A percentile compares a stretch with the other conserved stretches of the same genome.
These are phyloP conservation scores for Amanita phalloides DNA, from an alignment of 768 basidiomycete species.

Conservation along the genomic window DNA sequence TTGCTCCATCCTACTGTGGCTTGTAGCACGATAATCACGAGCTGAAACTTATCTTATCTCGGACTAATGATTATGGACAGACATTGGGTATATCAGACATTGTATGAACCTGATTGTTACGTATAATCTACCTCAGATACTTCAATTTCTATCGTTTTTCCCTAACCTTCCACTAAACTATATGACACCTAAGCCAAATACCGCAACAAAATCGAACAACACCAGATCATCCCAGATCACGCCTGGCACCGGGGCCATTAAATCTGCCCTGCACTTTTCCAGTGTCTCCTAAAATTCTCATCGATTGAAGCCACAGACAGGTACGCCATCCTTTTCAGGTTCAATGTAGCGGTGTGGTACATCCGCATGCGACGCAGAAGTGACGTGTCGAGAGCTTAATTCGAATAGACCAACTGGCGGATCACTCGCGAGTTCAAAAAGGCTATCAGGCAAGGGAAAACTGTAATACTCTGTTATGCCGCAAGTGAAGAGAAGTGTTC, in stretches of 20 bases:
- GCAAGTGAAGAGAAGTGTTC: constrained; percentile 49
- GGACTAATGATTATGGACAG: too few relatives aligned
- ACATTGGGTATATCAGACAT: too few relatives aligned
- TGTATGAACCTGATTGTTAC: too few relatives aligned
- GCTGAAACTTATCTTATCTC: background rate
- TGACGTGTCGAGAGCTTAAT: constrained; percentile 3
- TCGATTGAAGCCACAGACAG: background rate
- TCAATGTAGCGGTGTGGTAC: background rate
- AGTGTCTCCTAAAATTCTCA: background rate
- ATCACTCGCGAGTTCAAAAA: constrained; percentile 78
- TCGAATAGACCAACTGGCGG: constrained; percentile 40
- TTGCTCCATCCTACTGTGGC: constrained; percentile 39
- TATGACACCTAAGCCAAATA: constrained; percentile 67
- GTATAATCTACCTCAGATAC: too few relatives aligned
- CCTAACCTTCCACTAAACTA: constrained; percentile 70
- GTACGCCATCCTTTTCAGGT: constrained; percentile 7
- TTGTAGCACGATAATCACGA: constrained; percentile 11
- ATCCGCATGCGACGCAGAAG: background rate
- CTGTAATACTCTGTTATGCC: constrained; percentile 13
- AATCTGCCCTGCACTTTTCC: background rate
- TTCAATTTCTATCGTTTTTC: constrained; percentile 48
- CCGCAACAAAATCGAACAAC: constrained; percentile 76
- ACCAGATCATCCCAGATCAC: constrained; percentile 87
- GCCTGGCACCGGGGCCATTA: constrained; percentile 42
- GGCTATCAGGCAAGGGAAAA: constrained; percentile 64